Base-by-base conservation (phyloP, 2,329 filamentous ascomycete species). In the Thielaviopsis euricoi region DNA sequence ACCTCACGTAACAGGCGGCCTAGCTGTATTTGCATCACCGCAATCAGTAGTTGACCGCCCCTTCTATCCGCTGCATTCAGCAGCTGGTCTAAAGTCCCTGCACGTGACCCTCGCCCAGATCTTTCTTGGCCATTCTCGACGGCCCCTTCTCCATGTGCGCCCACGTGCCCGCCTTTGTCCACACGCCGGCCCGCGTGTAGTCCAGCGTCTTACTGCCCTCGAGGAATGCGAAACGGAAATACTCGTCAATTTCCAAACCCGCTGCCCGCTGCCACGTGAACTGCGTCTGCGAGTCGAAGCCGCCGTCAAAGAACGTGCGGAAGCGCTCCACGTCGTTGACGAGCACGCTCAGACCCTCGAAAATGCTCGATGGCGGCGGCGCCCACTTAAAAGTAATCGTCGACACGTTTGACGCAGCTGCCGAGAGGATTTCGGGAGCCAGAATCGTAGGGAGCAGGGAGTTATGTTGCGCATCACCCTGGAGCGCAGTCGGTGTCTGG, bases 311-410 rank as follows among this genome's bases (percentile, higher is more conserved):
- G 68, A 85, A 91, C 6, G 79, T 79, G n/a, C 85, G 74, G 67
- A 85, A 89, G 21, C 87, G 74, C 69, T 94, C 88, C 0, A 94
- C 88, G 64, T 94, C 88, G 65, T 94, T 93, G 62, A 94, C 86
- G 0, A 94, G 73, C 17, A 93, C 77, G 66, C 84, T 88, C 60
- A 94, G 77, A 13, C 87, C 88, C 64, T 91, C 85, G 63, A 82
- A 88, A 22, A 76, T 71, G 9, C 71, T 70, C 2, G 72, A 62
- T 37, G 62, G 71, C 22, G 74, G 74, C 40, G 67, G 61, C 1
- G 70, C 69, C 80, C 78, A 83, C 2, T 67, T 68, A 61, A 82
- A 87, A 0, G 79, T 78, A 62, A 90, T 87, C 12, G 77, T 85
- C 56, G 86, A 86, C 3, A 75, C 67, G 1, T 68, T 69, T 10